A percentile compares a stretch with the other conserved stretches of the same genome.
Conservation (phyloP, 2,329 filamentous ascomycete species). For the Sporothrix brunneoviolacea region DNA sequence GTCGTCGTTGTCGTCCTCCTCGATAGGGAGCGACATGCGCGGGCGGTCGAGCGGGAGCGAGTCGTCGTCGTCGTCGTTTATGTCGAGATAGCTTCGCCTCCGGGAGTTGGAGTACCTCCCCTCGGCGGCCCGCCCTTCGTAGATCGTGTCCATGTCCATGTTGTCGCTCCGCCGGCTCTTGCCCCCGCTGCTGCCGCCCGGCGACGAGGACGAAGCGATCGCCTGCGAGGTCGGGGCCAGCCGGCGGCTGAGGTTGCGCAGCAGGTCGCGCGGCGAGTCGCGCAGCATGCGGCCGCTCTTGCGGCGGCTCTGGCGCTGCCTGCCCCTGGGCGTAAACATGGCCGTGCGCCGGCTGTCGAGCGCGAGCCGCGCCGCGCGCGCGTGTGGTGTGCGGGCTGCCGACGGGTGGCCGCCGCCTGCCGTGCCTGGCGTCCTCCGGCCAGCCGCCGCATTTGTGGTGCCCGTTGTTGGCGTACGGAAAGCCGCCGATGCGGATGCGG, state of each 20-base stretch:
- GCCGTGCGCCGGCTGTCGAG: conserved; percentile 53
- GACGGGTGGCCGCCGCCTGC: conserved; percentile 40
- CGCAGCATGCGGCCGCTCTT: conserved; percentile 49
- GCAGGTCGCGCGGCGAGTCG: conserved; percentile 47
- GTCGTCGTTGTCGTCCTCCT: conserved; percentile 43
- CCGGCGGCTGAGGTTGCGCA: conserved; percentile 48
- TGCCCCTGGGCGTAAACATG: conserved; percentile 51
- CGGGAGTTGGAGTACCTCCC: not conserved
- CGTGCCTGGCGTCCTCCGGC: conserved; percentile 25
- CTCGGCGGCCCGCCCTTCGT: not conserved
- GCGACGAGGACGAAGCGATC: conserved; percentile 42
- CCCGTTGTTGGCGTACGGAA: conserved; percentile 14
- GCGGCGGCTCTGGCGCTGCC: conserved; percentile 41
- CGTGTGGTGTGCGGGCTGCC: conserved; percentile 50
- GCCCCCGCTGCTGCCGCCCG: conserved; percentile 21
- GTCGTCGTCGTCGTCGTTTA: conserved; percentile 44
- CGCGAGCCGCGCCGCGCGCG: conserved; percentile 51
- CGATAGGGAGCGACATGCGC: conserved; percentile 49
- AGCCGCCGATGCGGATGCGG: not conserved
- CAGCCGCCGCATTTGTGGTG: conserved; percentile 23
- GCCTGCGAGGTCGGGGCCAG: conserved; percentile 44
- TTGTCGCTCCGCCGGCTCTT: conserved; percentile 1
- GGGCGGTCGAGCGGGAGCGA: conserved; percentile 45
- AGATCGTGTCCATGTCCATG: conserved; percentile 7
- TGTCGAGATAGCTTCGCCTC: conserved; percentile 28